Conservation (phyloP, 2,329 filamentous ascomycete genomes). For the Colletotrichum eremochloae region DNA sequence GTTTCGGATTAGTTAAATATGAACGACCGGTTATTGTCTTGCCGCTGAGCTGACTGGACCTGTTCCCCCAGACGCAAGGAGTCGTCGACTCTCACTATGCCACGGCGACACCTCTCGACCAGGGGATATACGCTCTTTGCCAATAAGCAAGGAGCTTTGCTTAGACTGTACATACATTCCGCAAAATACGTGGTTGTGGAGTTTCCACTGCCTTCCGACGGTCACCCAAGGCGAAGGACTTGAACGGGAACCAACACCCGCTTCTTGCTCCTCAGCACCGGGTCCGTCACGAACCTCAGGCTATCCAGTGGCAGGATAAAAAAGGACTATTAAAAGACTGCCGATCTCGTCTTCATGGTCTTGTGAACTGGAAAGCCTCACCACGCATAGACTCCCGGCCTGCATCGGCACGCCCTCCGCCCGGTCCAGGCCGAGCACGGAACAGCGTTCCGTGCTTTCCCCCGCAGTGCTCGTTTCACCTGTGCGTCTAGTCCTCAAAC, state of each 20-base stretch:
- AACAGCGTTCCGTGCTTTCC: background rate
- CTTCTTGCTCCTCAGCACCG: background rate
- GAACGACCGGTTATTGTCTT: background rate
- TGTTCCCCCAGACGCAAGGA: background rate
- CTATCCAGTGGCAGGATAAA: background rate
- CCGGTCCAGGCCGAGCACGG: constrained; percentile 1
- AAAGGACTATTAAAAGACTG: background rate
- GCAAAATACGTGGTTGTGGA: no score
- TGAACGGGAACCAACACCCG: background rate
- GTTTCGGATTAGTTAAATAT: background rate
- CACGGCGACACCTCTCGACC: background rate
- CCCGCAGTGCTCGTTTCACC: background rate
- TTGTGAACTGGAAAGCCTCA: background rate
- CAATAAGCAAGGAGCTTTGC: background rate
- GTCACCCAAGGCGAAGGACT: background rate
- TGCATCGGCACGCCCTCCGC: constrained; percentile 1
- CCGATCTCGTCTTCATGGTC: background rate
- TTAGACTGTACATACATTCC: background rate
- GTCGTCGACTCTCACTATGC: background rate
- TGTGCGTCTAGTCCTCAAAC: no score
- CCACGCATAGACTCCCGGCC: background rate
- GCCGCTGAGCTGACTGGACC: background rate
- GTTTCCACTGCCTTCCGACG: background rate
- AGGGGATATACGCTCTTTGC: background rate
- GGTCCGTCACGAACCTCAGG: background rate